Percentiles rank a stretch among this genome's conserved stretches.
These are phyloP conservation scores for Sclerotinia subarctica DNA, from an alignment of 2,329 filamentous ascomycete genomes.

Conservation along the genomic window DNA sequence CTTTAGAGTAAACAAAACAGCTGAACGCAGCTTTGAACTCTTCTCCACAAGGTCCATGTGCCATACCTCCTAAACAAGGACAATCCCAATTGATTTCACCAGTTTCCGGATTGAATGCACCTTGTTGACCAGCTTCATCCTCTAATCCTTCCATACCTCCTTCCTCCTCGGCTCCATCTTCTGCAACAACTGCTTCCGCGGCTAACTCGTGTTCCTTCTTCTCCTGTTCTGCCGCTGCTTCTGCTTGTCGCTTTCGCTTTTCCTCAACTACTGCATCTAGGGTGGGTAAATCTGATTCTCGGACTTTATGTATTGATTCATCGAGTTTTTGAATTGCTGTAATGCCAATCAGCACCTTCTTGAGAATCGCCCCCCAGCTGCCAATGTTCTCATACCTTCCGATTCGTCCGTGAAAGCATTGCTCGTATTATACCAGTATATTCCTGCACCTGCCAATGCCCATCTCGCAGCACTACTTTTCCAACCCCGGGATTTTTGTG, in stretches of 20 bases:
- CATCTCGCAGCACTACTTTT: conserved; percentile 72
- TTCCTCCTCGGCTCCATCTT: conserved; percentile 25
- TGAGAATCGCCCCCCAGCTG: background rate
- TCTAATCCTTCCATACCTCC: conserved; percentile 58
- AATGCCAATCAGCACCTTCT: conserved; percentile 29
- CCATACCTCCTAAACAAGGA: conserved; percentile 96
- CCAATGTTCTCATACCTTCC: conserved; percentile 55
- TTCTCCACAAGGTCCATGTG: conserved; percentile 89
- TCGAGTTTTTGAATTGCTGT: conserved; percentile 39
- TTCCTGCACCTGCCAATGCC: conserved; percentile 68
- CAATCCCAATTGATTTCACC: conserved; percentile 99
- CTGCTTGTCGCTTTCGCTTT: conserved; percentile 47
- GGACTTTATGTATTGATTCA: conserved; percentile 37
- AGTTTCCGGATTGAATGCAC: conserved; percentile 96
- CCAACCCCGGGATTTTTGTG: conserved; percentile 73
- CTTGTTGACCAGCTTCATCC: conserved; percentile 80
- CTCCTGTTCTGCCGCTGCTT: conserved; percentile 32
- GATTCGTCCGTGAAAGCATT: conserved; percentile 82
- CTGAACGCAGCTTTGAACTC: conserved; percentile 95
- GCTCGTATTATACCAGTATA: conserved; percentile 96
- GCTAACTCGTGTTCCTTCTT: conserved; percentile 27
- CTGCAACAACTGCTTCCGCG: conserved; percentile 26
- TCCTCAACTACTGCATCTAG: conserved; percentile 65
- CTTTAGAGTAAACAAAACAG: conserved; percentile 93
- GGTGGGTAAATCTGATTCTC: conserved; percentile 57